Evolutionary conservation across 75 land plant genomes (phyloP).

Genomic region (Pseudotsuga menziesii): DNA sequence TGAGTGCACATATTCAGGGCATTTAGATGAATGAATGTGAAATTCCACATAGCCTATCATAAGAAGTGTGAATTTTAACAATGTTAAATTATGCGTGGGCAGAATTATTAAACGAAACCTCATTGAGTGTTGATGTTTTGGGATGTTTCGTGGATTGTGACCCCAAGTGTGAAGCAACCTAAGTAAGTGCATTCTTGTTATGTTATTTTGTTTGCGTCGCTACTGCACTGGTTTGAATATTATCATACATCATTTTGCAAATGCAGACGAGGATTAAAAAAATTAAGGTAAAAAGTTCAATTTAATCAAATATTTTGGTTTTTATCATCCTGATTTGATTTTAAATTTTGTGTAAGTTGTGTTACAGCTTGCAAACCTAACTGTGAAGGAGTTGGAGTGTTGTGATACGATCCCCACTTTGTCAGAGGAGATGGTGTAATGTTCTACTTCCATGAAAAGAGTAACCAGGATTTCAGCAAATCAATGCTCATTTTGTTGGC

Average conservation of each 20-base stretch:
- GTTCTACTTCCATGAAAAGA: constrained; percentile 72
- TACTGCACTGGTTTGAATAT: no score
- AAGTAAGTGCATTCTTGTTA: constrained; percentile 17
- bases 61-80: no score
- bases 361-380: constrained; percentile 19
- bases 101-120: no score
- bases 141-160: constrained; percentile 49
- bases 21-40: no score
- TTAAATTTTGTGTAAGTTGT: neutral
- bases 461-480: constrained; percentile 44
- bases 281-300: no score
- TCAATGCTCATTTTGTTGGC: constrained; percentile 65
- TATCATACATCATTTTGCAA: no score
- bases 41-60: no score
- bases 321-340: neutral
- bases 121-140: no score
- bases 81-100: no score
- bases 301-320: no score
- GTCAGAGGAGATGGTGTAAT: constrained; percentile 68
- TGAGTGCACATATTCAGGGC: no score
- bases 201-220: neutral
- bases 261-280: no score
- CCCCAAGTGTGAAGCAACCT: constrained; percentile 48
- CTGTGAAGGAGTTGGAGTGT: constrained; percentile 38
- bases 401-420: constrained; percentile 63